These are phyloP conservation scores for Macrocybe gigantea DNA, from an alignment of 768 basidiomycete species.

Conservation along the genomic window DNA sequence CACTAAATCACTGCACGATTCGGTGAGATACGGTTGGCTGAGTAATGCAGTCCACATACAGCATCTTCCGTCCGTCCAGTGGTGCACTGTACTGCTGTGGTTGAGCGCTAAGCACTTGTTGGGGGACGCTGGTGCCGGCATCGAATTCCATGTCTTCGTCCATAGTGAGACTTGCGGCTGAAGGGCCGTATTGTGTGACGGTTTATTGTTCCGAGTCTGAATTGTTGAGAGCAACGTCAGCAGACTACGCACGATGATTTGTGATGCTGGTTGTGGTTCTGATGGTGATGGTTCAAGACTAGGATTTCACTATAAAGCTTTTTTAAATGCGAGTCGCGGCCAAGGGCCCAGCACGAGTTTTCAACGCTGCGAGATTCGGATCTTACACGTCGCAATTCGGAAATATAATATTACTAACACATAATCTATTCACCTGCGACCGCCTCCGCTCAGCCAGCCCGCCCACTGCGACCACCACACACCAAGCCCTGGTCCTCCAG, in stretches of 20 bases:
- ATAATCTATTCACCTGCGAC: conserved; percentile 31
- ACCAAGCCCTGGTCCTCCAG: conserved; percentile 47
- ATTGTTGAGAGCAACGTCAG: too few species aligned
- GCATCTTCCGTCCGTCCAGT: conserved; percentile 58
- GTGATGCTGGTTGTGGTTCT: background rate
- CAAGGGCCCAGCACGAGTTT: conserved; percentile 18
- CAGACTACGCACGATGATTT: background rate
- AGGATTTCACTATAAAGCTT: background rate
- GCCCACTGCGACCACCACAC: conserved; percentile 59
- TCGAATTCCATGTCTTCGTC: conserved; percentile 80
- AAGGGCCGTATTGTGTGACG: conserved; percentile 5
- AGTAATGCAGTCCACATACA: conserved; percentile 39
- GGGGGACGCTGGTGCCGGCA: conserved; percentile 17
- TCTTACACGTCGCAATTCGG: conserved; percentile 37
- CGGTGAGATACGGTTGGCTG: conserved; percentile 5
- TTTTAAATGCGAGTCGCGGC: conserved; percentile 15
- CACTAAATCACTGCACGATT: conserved; percentile 70
- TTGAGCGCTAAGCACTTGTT: conserved; percentile 23
- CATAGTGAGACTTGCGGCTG: conserved; percentile 36
- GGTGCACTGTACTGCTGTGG: conserved; percentile 21
- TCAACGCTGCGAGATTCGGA: conserved; percentile 33
- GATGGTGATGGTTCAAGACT: too few species aligned
- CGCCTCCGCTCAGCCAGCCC: conserved; percentile 58
- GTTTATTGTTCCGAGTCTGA: too few species aligned
- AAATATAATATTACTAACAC: conserved; percentile 7